Conservation (phyloP, 495 filamentous ascomycete genomes). For the Tuber borchii region DNA sequence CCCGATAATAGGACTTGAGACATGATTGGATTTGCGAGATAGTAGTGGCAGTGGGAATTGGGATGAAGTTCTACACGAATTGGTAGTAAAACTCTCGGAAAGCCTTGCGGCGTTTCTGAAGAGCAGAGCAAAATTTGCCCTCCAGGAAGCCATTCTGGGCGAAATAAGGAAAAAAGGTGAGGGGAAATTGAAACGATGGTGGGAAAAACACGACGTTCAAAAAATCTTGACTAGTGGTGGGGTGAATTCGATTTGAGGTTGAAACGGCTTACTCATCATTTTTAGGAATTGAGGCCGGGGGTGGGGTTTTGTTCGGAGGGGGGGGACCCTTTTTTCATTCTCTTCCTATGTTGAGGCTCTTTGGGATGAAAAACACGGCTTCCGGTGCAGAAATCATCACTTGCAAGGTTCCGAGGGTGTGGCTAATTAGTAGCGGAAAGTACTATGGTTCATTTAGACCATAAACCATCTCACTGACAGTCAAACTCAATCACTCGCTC, state of each 20-base stretch:
- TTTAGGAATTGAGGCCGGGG: neutral
- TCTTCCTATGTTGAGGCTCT: neutral
- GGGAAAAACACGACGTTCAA: conserved; percentile 29
- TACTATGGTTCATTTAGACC: neutral
- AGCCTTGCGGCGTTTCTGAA: conserved; percentile 33
- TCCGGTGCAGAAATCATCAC: neutral
- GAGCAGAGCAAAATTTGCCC: conserved; percentile 39
- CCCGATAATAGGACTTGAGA: conserved; percentile 35
- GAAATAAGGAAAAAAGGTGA: conserved; percentile 15
- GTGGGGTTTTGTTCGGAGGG: neutral
- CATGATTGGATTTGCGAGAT: conserved; percentile 20
- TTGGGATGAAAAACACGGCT: neutral
- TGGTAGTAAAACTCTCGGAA: conserved; percentile 27
- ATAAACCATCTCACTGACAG: neutral
- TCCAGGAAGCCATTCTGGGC: conserved; percentile 42
- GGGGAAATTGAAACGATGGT: conserved; percentile 19
- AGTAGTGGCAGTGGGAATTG: conserved; percentile 22
- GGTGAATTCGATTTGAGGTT: neutral
- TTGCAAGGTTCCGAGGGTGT: neutral
- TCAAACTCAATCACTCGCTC: neutral
- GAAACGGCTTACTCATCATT: neutral
- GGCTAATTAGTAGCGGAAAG: neutral
- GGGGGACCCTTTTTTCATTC: neutral
- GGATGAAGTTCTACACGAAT: conserved; percentile 25
- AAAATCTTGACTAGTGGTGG: neutral